Conservation (phyloP, 306 rosid genomes). For the Begonia fuchsioides region DNA sequence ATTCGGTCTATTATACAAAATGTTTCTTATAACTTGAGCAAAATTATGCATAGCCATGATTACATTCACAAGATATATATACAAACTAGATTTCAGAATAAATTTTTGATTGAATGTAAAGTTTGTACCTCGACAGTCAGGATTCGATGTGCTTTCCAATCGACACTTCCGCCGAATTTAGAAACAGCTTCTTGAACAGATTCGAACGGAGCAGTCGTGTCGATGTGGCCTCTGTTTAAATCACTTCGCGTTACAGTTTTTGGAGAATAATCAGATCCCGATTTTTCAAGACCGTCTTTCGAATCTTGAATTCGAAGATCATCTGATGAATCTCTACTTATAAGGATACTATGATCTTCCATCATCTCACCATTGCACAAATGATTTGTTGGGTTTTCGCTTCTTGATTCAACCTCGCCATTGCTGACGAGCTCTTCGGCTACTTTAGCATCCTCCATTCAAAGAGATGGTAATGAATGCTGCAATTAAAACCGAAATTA, state of each 20-base stretch:
- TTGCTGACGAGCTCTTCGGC: conserved; percentile 3
- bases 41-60: too few species aligned
- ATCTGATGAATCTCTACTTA: conserved; percentile 1
- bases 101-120: not conserved
- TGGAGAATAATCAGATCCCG: conserved; percentile 24
- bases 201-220: conserved; percentile 88
- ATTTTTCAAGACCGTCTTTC: conserved; percentile 2
- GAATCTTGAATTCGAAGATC: conserved; percentile 4
- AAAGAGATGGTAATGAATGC: conserved; percentile 3
- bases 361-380: not conserved
- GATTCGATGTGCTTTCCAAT: conserved; percentile 94
- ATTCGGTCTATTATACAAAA: too few species aligned
- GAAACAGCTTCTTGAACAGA: conserved; percentile 98
- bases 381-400: conserved; percentile 3
- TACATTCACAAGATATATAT: too few species aligned
- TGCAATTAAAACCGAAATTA: not conserved
- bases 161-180: conserved; percentile 94
- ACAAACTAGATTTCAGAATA: not conserved
- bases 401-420: conserved; percentile 1
- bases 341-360: not conserved
- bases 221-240: conserved; percentile 48
- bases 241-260: conserved; percentile 20
- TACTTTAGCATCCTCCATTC: conserved; percentile 11
- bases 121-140: conserved; percentile 72
- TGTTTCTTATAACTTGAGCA: too few species aligned